Base-by-base conservation (phyloP, 345 rosid genomes). In the Streptanthus diversifolius region DNA sequence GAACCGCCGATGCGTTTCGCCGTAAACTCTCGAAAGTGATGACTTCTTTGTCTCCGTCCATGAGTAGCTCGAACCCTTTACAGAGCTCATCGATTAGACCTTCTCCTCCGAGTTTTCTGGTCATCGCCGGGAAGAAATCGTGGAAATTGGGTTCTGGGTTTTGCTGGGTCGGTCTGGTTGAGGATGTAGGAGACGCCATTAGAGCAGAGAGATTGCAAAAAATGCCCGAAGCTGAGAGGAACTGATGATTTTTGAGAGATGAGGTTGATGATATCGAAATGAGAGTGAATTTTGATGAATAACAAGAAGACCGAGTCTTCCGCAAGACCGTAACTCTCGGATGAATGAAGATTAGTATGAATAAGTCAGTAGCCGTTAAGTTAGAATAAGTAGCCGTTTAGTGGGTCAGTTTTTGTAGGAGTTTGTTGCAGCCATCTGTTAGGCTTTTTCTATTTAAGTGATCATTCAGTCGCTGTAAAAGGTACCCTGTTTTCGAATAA, bases 111-210 rank as follows among this genome's bases (percentile, higher is more conserved):
- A 93, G 86, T 70, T 90, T 90, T 52, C 84, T 37, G 0, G 95
- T 95, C 97, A 90, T 88, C 1, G 85, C 19, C 1, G 98, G 98
- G 63, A 93, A 78, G 79, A 55, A 78, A 75, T 90, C 98, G 5
- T 88, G 80, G 76, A 92, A 92, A 17, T 35, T 57, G 22, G 74
- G 8, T 18, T 65, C 18, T 74, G 45, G 65, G 63, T 66, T 80
- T 56, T 79, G 74, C 30, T 75, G 71, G 33, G 32, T 53, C 2
- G 70, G 68, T n/a, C 80, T 56, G 1, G 81, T 44, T 57, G 78
- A 63, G 12, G 72, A 48, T 52, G 29, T 45, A 5, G 70, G 65
- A 8, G 83, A 68, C 25, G 82, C 83, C 88, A 87, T 87, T 19
- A 22, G 6, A 47, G 40, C 12, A 9, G 53, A 48, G 52, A n/a